Evolutionary conservation across 805 yeast genomes (phyloP), one percentile per base, ranked within the genome.

Genomic region (Wickerhamomyces hampshirensis): DNA sequence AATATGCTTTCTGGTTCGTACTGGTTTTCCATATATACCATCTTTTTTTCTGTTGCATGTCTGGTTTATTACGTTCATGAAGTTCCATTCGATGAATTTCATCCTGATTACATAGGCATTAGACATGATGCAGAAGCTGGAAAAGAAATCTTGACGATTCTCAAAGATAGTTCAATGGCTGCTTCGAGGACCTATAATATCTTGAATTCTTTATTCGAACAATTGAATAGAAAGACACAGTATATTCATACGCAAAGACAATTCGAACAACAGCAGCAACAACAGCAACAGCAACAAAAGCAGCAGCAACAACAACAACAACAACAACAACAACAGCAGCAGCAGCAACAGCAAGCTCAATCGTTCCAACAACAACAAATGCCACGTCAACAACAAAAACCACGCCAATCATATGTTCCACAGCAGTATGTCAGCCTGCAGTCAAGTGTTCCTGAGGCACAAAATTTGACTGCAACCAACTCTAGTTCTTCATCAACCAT

Each of bases 1-100:
- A 70, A 80, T 39, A 68, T 85, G 58, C 63, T 88, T 27, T 75
- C 80, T 45, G 95, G 95, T 1, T 84, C 93, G 2, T 89, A 88
- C 54, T 87, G 96, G 95, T 88, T 86, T 54, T 79, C 93, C 6
- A 83, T 84, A 53, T 88, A 88, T 57, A 85, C 96, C 0, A 81
- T 88, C 5, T 88, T 87, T 56, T 86, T 85, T 60, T 80, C 94
- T 3, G 87, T 87, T 41, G 94, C 95, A 1, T 84, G 95, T 52
- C 66, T 87, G 48, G 83, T 85, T 13, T 85, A 81, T 51, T 86
- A 84, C 54, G 82, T 76, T 38, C 91, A 84, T 57, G 75, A 69
- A 38, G 67, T 63, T 5, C 66, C 68, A 19, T 52, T 57, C 17
- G 74, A 72, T 37, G 62, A 65, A 15, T 60, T 59, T 12, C 73